Conservation (phyloP, 1,139 yeast genomes). For the Wickerhamomyces sp. region DNA sequence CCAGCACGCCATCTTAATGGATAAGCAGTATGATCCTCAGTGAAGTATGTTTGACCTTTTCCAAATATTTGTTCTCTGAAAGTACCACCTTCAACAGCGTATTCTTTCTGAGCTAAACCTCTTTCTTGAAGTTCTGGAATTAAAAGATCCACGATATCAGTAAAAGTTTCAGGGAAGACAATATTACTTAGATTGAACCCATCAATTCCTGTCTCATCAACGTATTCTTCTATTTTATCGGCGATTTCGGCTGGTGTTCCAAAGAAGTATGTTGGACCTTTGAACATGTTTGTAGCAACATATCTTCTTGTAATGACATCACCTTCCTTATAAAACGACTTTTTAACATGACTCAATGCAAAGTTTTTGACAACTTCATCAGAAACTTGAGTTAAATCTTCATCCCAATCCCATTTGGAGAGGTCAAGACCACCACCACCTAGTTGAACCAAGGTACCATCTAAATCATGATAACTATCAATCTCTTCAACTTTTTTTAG, state of each 20-base stretch:
- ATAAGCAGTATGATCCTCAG: constrained; percentile 36
- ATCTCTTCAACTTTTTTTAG: constrained; percentile 27
- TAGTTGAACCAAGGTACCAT: constrained; percentile 36
- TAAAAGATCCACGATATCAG: constrained; percentile 29
- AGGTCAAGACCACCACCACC: constrained; percentile 33
- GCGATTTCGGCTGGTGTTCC: constrained; percentile 12
- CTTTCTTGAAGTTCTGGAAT: constrained; percentile 31
- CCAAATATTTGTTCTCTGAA: constrained; percentile 21
- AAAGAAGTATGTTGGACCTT: constrained; percentile 20
- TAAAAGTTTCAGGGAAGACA: constrained; percentile 30
- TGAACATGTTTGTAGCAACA: constrained; percentile 24
- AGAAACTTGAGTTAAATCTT: constrained; percentile 24
- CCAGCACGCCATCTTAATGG: constrained; percentile 35
- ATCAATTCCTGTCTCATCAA: constrained; percentile 29
- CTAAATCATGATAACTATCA: constrained; percentile 32
- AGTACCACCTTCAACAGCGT: constrained; percentile 24
- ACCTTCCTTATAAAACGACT: constrained; percentile 3
- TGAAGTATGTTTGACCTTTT: constrained; percentile 26
- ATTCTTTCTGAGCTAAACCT: constrained; percentile 30
- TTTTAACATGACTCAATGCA: constrained; percentile 1
- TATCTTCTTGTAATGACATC: constrained; percentile 22
- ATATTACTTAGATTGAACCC: constrained; percentile 33
- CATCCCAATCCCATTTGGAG: constrained; percentile 26
- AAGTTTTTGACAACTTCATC: constrained; percentile 14
- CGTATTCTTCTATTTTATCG: constrained; percentile 29